Conservation (phyloP, 108 stramenopile species). For the Cyclostephanos tholiformis region DNA sequence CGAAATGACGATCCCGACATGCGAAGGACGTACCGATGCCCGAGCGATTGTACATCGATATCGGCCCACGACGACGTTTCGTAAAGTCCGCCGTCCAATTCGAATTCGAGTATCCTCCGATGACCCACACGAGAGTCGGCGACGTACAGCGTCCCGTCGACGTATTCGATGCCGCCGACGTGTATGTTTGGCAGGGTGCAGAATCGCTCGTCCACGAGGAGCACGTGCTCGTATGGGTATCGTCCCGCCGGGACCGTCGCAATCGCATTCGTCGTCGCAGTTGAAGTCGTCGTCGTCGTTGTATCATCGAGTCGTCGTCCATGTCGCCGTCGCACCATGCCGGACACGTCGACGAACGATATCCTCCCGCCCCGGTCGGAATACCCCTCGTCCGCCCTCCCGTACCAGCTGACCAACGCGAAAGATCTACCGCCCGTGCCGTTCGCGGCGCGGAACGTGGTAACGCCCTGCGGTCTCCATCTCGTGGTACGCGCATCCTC, state of each 20-base stretch:
- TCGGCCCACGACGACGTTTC: constrained; percentile 2
- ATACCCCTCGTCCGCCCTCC: constrained; percentile 33
- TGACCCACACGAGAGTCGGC: constrained; percentile 26
- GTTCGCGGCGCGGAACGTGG: constrained; percentile 5
- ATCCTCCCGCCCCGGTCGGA: constrained; percentile 24
- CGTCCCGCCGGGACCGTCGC: neutral
- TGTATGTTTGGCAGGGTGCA: constrained; percentile 38
- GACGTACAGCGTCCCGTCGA: constrained; percentile 28
- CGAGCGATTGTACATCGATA: neutral
- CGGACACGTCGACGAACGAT: constrained; percentile 33
- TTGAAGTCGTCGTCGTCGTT: too few relatives aligned
- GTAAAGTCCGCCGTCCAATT: constrained; percentile 14
- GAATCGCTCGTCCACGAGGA: constrained; percentile 31
- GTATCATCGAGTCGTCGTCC: too few relatives aligned
- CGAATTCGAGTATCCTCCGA: constrained; percentile 20
- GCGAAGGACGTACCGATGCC: constrained; percentile 22
- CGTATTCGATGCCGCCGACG: constrained; percentile 31
- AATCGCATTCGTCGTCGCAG: constrained; percentile 16
- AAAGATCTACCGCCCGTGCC: neutral
- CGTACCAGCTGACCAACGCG: constrained; percentile 34
- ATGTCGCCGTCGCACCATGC: too few relatives aligned
- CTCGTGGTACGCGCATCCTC: constrained; percentile 21
- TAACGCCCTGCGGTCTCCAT: constrained; percentile 39
- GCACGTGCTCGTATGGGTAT: constrained; percentile 25
- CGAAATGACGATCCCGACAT: constrained; percentile 27